A percentile compares a stretch with the other conserved stretches of the same genome.
Evolutionary conservation across 495 filamentous ascomycete genomes (phyloP).

Genomic region (Penicilliopsis zonata): DNA sequence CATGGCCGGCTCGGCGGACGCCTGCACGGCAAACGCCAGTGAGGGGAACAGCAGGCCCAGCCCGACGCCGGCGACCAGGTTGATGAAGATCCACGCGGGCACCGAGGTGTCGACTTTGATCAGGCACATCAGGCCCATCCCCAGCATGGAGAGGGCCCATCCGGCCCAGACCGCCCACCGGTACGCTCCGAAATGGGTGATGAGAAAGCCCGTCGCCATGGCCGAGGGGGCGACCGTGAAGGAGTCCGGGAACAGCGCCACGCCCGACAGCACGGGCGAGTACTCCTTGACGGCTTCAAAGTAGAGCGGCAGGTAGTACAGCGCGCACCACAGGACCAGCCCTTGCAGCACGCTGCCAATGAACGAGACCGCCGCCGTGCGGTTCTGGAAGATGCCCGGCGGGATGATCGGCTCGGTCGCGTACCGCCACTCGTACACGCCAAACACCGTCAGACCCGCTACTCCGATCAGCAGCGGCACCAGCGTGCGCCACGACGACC

Average conservation of each 20-base stretch:
- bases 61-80: slow-evolving; percentile 34
- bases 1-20: slow-evolving; percentile 27
- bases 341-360: slow-evolving; percentile 35
- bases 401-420: slow-evolving; percentile 35
- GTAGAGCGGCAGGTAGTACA: slow-evolving; percentile 38
- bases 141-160: slow-evolving; percentile 37
- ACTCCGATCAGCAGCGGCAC: slow-evolving; percentile 46
- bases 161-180: slow-evolving; percentile 40
- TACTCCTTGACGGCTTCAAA: slow-evolving; percentile 41
- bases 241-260: slow-evolving; percentile 36
- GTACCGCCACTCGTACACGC: slow-evolving; percentile 32
- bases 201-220: slow-evolving; percentile 32
- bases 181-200: slow-evolving; percentile 34
- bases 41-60: slow-evolving; percentile 37
- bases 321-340: slow-evolving; percentile 33
- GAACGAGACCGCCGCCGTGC: slow-evolving; percentile 32
- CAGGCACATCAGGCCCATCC: slow-evolving; percentile 32
- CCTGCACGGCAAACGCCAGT: slow-evolving; percentile 37
- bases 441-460: slow-evolving; percentile 30
- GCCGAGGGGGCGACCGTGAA: slow-evolving; percentile 40
- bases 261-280: slow-evolving; percentile 30
- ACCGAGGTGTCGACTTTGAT: slow-evolving; percentile 31
- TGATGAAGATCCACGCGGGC: slow-evolving; percentile 33
- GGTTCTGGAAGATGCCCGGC: slow-evolving; percentile 32
- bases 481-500: slow-evolving; percentile 39